Conservation (phyloP, 768 basidiomycete species). For the Pleurotus cornucopiae region DNA sequence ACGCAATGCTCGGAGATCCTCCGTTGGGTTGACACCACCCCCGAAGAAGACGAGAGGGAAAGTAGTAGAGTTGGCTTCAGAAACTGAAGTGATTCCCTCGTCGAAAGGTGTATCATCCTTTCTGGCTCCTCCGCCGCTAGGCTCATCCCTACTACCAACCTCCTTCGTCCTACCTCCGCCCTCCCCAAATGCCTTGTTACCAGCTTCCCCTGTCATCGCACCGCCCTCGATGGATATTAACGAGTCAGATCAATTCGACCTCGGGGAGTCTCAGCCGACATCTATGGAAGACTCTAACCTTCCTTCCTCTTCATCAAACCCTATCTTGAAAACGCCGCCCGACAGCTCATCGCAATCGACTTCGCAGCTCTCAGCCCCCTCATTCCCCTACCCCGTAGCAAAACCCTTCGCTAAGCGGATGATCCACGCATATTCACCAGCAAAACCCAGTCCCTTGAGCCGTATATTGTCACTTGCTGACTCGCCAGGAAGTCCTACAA, state of each 20-base stretch:
- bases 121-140: constrained; percentile 31
- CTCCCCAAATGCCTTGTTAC: constrained; percentile 1
- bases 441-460: constrained; percentile 75
- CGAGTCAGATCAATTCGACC: too few relatives aligned
- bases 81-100: constrained; percentile 37
- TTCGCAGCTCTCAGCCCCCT: constrained; percentile 28
- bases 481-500: constrained; percentile 42
- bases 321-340: constrained; percentile 10
- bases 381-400: constrained; percentile 58
- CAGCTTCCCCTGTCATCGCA: constrained; percentile 63
- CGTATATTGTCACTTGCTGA: constrained; percentile 70
- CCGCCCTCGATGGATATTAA: constrained; percentile 14
- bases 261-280: too few relatives aligned
- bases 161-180: constrained; percentile 79
- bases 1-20: constrained; percentile 44
- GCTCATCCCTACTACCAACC: constrained; percentile 54
- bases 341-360: constrained; percentile 16
- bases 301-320: neutral
- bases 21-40: constrained; percentile 24
- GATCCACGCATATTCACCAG: constrained; percentile 81
- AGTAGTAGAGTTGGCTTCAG: constrained; percentile 29
- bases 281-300: neutral
- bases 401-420: constrained; percentile 67
- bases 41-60: neutral
- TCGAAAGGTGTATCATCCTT: constrained; percentile 17